A percentile compares a stretch with the other conserved stretches of the same genome.
Conservation (phyloP, 192 early-diverging fungal genomes). For the Coemansia sp. region DNA sequence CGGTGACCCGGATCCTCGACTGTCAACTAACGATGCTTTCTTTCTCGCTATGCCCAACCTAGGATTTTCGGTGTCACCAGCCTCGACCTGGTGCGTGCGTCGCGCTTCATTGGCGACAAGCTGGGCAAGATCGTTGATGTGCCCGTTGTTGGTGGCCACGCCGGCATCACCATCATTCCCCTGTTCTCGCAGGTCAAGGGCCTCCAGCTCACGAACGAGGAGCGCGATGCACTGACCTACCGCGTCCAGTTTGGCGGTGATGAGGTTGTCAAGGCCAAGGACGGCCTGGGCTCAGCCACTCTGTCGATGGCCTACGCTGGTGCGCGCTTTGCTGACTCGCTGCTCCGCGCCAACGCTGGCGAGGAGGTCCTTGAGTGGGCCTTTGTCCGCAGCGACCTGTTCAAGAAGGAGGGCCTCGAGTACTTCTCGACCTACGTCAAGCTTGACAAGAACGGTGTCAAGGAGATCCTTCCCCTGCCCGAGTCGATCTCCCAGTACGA, state of each 20-base stretch:
- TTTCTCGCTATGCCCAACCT: background rate
- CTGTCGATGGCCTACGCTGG: slow-evolving; percentile 88
- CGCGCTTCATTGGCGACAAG: slow-evolving; percentile 88
- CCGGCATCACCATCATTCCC: slow-evolving; percentile 95
- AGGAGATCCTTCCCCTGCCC: slow-evolving; percentile 81
- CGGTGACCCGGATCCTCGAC: background rate
- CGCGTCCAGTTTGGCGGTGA: slow-evolving; percentile 99
- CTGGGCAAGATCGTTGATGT: slow-evolving; percentile 71
- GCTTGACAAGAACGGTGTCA: slow-evolving; percentile 80
- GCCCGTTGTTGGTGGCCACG: slow-evolving; percentile 93
- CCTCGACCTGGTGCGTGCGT: slow-evolving; percentile 95
- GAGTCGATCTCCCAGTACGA: slow-evolving; percentile 74
- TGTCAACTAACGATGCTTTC: background rate
- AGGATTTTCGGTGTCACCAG: slow-evolving; percentile 95
- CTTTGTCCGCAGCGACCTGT: slow-evolving; percentile 72
- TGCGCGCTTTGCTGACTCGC: slow-evolving; percentile 86
- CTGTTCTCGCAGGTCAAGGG: slow-evolving; percentile 77
- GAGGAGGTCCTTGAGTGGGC: slow-evolving; percentile 87
- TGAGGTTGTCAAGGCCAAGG: slow-evolving; percentile 99
- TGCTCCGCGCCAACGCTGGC: slow-evolving; percentile 75
- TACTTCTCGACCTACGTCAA: slow-evolving; percentile 80
- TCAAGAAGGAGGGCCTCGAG: slow-evolving; percentile 60
- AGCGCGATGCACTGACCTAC: slow-evolving; percentile 87
- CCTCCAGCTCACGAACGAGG: slow-evolving; percentile 73
- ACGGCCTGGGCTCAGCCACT: slow-evolving; percentile 87